These are phyloP conservation scores for Saccharomycopsis sp. DNA, from an alignment of 805 yeast genomes.

Conservation along the genomic window DNA sequence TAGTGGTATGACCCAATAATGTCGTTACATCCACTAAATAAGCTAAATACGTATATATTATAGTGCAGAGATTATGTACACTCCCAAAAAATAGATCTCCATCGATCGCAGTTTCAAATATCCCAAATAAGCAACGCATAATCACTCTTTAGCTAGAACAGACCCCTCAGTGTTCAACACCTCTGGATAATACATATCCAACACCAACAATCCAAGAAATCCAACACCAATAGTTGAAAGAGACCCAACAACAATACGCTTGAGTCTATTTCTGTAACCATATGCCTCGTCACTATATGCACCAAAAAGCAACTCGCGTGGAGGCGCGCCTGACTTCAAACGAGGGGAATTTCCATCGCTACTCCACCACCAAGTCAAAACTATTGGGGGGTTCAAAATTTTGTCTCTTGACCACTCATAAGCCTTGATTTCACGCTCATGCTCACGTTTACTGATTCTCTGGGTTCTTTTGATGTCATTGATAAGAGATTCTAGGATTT, in stretches of 20 bases:
- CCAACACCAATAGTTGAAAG: conserved; percentile 8
- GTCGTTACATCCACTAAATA: too few relatives aligned
- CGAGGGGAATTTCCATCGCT: background rate
- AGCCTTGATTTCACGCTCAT: conserved; percentile 14
- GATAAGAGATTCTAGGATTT: conserved; percentile 16
- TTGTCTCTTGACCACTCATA: conserved; percentile 20
- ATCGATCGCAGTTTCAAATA: background rate
- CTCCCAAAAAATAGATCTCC: background rate
- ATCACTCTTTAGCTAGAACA: background rate
- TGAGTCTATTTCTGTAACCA: background rate
- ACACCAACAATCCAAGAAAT: conserved; percentile 11
- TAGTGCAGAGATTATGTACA: background rate
- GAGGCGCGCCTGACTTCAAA: background rate
- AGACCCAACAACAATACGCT: background rate
- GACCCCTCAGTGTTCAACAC: background rate
- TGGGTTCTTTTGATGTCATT: conserved; percentile 15
- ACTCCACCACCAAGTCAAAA: background rate
- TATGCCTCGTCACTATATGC: background rate
- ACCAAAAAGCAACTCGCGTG: background rate
- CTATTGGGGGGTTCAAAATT: conserved; percentile 14
- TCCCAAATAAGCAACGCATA: too few relatives aligned
- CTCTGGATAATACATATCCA: conserved; percentile 13
- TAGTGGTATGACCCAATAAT: too few relatives aligned
- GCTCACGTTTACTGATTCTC: conserved; percentile 8
- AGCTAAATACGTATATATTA: too few relatives aligned